A percentile compares a stretch with the other conserved stretches of the same genome.
Evolutionary conservation across 2,329 filamentous ascomycete species (phyloP).

Genomic region (Neofusicoccum sp.): DNA sequence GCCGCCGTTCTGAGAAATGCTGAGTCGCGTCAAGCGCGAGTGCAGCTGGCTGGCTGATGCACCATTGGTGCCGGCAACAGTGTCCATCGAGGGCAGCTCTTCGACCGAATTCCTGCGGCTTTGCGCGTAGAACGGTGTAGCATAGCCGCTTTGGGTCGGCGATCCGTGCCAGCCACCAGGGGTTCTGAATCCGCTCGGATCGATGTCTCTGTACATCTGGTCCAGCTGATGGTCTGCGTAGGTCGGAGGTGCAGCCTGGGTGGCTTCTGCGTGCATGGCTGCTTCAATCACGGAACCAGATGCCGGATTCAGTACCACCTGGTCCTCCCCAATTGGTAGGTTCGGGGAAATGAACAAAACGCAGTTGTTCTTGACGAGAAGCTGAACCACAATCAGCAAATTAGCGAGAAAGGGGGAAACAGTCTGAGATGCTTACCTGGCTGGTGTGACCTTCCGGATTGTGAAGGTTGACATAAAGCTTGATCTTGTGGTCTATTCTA

Average conservation of each 20-base stretch:
- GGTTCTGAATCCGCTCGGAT: conserved; percentile 77
- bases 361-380: conserved; percentile 85
- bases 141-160: conserved; percentile 49
- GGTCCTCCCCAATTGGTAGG: conserved; percentile 82
- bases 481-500: conserved; percentile 89
- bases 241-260: conserved; percentile 76
- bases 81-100: conserved; percentile 62
- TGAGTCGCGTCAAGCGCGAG: conserved; percentile 60
- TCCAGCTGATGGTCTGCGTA: conserved; percentile 91
- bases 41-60: conserved; percentile 65
- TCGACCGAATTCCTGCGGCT: conserved; percentile 75
- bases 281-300: conserved; percentile 22
- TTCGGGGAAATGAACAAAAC: conserved; percentile 96
- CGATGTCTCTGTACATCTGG: conserved; percentile 83
- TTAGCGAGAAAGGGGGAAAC: background rate
- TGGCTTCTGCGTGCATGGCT: conserved; percentile 55
- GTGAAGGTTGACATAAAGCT: conserved; percentile 83
- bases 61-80: conserved; percentile 37
- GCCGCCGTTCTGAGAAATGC: conserved; percentile 33
- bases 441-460: conserved; percentile 95
- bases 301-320: conserved; percentile 42
- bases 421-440: conserved; percentile 58
- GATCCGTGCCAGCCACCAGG: conserved; percentile 48
- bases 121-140: conserved; percentile 73
- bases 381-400: conserved; percentile 43